Base-by-base conservation (phyloP, 495 filamentous ascomycete species). In the Evansstolkia leycettana region DNA sequence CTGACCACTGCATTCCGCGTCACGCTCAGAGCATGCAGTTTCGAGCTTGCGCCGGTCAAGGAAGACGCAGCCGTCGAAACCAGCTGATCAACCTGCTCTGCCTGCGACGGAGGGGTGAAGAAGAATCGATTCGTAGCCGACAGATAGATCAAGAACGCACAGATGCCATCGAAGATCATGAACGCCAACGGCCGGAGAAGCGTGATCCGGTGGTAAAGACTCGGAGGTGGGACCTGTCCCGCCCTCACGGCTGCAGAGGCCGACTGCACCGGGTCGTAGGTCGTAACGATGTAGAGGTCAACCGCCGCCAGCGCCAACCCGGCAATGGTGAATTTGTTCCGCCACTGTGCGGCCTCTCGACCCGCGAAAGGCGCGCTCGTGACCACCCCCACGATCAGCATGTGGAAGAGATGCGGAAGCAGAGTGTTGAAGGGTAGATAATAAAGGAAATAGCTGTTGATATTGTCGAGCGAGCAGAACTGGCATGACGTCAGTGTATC, bases 401-500 rank as follows among this genome's bases (percentile, higher is more conserved):
- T 62, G 57, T 94, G 84, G 9, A 82, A 36, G 11, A 98, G 60
- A 54, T 96, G 88, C 13, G 87, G 85, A 0, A 73, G 48, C 3
- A 86, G 48, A 14, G 92, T 58, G 7, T 74, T 57, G 40, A 57
- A 52, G 0, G 90, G 89, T 0, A 93, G 57, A 25, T 82, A 79
- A 62, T 90, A 95, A 48, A 81, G 72, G 25, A 93, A 65, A 56
- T 85, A 94, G 12, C 69, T 76, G 25, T 64, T 62, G 9, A 75
- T 65, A 17, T 84, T 74, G 39, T 86, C 84, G 9, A 78, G 55
- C n/a, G 57, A 65, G 71, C 90, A 95, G 64, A 87, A 94, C 35
- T 73, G 72, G 54, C 90, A 98, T 24, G 69, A 58, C 12, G 73
- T 63, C 1, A 98, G 43, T 3, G 74, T 68, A 14, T 75, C 66